phyloP scores from a whole-genome alignment of 2,329 filamentous ascomycete genomes.

The Microcyclospora pomicola region DNA sequence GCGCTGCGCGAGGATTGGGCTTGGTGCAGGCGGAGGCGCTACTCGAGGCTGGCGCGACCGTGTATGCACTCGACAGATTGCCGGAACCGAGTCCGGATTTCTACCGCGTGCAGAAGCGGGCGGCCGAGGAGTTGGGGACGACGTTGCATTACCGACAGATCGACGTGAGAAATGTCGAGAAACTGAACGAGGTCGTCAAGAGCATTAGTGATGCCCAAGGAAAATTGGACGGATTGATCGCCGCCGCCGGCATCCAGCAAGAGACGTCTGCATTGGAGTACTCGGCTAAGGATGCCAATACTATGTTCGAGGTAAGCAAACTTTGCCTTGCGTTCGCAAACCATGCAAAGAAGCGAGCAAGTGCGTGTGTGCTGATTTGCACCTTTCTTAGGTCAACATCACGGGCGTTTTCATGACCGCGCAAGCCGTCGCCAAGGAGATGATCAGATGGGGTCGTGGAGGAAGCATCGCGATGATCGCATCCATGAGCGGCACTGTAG shows the following conservation, averaged over 20 bases:
- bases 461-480: conserved; percentile 51
- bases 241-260: conserved; percentile 64
- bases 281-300: conserved; percentile 44
- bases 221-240: conserved; percentile 65
- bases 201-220: conserved; percentile 57
- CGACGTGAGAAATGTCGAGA: conserved; percentile 60
- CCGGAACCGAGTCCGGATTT: conserved; percentile 48
- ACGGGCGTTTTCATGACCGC: conserved; percentile 51
- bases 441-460: conserved; percentile 45
- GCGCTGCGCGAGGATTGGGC: conserved; percentile 59
- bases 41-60: conserved; percentile 59
- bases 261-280: conserved; percentile 76
- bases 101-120: conserved; percentile 48
- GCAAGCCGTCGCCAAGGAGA: conserved; percentile 49
- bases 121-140: conserved; percentile 47
- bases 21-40: conserved; percentile 59
- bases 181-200: conserved; percentile 53
- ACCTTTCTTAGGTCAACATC: conserved; percentile 24
- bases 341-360: too few relatives aligned
- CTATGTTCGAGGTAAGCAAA: conserved; percentile 44
- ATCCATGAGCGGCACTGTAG: conserved; percentile 48
- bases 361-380: too few relatives aligned
- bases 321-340: too few relatives aligned
- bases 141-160: conserved; percentile 61
- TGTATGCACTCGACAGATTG: conserved; percentile 54